Conservation (phyloP, 2,329 filamentous ascomycete genomes). For the Ceratocystis huliohia region DNA sequence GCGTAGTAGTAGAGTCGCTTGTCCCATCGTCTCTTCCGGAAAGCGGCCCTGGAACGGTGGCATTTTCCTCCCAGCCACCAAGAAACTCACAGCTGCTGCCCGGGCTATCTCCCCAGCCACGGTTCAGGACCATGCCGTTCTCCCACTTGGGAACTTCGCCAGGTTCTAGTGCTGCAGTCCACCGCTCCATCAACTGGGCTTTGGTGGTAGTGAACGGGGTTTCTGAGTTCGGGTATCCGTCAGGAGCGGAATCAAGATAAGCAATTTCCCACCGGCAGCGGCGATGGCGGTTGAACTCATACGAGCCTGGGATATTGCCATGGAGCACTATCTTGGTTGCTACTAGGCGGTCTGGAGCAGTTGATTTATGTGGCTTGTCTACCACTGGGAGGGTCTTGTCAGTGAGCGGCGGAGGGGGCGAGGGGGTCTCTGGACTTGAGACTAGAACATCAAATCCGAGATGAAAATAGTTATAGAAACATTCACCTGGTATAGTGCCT, state of each 20-base stretch:
- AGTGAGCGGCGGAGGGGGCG: slow-evolving; percentile 46
- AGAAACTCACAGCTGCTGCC: slow-evolving; percentile 79
- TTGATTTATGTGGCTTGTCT: slow-evolving; percentile 27
- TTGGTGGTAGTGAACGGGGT: slow-evolving; percentile 65
- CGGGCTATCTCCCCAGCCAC: slow-evolving; percentile 83
- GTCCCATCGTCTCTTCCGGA: slow-evolving; percentile 42
- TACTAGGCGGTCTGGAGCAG: slow-evolving; percentile 53
- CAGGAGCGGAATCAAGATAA: slow-evolving; percentile 32
- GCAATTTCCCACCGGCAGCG: slow-evolving; percentile 74
- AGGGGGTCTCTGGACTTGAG: slow-evolving; percentile 58
- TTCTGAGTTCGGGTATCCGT: slow-evolving; percentile 51
- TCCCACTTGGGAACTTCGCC: slow-evolving; percentile 40
- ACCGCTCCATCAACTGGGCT: slow-evolving; percentile 51
- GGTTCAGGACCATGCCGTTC: slow-evolving; percentile 75
- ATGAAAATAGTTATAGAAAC: slow-evolving; percentile 96
- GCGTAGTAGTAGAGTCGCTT: slow-evolving; percentile 57
- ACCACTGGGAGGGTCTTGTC: slow-evolving; percentile 15
- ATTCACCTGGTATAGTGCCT: slow-evolving; percentile 52
- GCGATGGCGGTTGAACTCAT: slow-evolving; percentile 89
- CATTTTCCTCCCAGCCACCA: slow-evolving; percentile 72
- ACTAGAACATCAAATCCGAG: slow-evolving; percentile 88
- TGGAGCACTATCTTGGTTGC: slow-evolving; percentile 89
- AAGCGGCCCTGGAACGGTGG: slow-evolving; percentile 26
- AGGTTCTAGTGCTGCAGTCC: slow-evolving; percentile 53
- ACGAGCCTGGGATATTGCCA: slow-evolving; percentile 87